Evolutionary conservation across 345 rosid species (phyloP), one percentile per base, ranked within the genome.

Genomic region (Salix suchowensis): DNA sequence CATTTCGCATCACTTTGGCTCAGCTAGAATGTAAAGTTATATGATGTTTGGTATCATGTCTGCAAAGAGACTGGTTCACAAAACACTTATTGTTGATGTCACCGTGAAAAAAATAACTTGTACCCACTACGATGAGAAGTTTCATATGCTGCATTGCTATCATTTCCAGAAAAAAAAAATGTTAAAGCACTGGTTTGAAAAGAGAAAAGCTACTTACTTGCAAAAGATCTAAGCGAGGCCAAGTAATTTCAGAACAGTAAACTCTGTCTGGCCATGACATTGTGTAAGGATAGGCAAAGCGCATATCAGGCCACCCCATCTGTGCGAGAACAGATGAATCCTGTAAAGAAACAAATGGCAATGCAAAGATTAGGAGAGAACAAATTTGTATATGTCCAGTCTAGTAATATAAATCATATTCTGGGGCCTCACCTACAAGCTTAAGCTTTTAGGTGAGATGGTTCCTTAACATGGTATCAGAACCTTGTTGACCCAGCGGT

Each of bases 291-390:
- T 90, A 1, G 99, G 98, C 65, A 93, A 93, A 30, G 37, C 97
- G 94, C 99, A 96, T 96, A 82, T 93, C 97, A 61, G 99, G 90
- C 99, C 97, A 93, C 70, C 99, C 98, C 86, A 96, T 75, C 69
- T 96, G 99, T 78, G 95, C 98, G 61, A 96, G 85, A 72, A 96
- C 88, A 67, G 99, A 93, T 19, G 99, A 96, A 87, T 96, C 99
- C 99, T 92, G 86, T 60, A 72, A 77, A 39, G 40, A 26, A 73
- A 78, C 7, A 64, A 60, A 72, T 26, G 12, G 21, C 21, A 61
- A 80, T 24, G 48, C 24, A 52, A 76, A 18, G 24, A 74, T 44
- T 28, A 52, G 64, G 70, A 40, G 46, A 50, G 69, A 69, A 13
- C 23, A 54, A 52, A 69, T 24, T 55, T 55, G 62, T 4, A 21